Conservation (phyloP, 768 basidiomycete genomes). For the Leccinum barrowsii region DNA sequence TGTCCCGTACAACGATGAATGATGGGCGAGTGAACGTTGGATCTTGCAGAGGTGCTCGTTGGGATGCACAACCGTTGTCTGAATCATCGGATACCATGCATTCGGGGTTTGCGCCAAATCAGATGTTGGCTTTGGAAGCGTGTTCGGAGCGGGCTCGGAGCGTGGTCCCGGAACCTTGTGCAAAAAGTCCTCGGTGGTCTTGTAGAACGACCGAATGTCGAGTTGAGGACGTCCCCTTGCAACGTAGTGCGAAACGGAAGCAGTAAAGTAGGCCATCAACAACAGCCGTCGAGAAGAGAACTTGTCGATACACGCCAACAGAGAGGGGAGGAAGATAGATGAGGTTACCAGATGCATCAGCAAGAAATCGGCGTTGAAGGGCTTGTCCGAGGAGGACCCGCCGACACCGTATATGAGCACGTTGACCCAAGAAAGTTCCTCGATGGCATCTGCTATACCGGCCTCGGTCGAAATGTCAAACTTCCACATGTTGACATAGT, state of each 20-base stretch:
- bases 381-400: conserved; percentile 42
- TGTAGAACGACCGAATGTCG: conserved; percentile 31
- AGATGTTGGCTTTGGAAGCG: conserved; percentile 32
- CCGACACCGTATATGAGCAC: conserved; percentile 57
- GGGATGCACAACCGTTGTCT: conserved; percentile 50
- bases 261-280: conserved; percentile 28
- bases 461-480: conserved; percentile 34
- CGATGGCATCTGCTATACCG: conserved; percentile 49
- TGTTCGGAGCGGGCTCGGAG: conserved; percentile 23
- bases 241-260: conserved; percentile 29
- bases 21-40: conserved; percentile 48
- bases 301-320: conserved; percentile 36
- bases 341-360: conserved; percentile 71
- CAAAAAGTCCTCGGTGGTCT: conserved; percentile 25
- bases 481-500: conserved; percentile 46
- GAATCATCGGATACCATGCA: conserved; percentile 54
- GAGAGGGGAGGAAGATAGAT: conserved; percentile 54
- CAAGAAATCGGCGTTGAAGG: conserved; percentile 67
- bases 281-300: conserved; percentile 25
- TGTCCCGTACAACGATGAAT: conserved; percentile 40
- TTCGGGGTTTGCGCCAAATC: conserved; percentile 41
- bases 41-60: conserved; percentile 53
- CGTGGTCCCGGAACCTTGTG: conserved; percentile 31
- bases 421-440: conserved; percentile 59
- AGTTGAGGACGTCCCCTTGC: conserved; percentile 33